phyloP scores from a whole-genome alignment of 768 basidiomycete genomes.

The Mycena galericulata region DNA sequence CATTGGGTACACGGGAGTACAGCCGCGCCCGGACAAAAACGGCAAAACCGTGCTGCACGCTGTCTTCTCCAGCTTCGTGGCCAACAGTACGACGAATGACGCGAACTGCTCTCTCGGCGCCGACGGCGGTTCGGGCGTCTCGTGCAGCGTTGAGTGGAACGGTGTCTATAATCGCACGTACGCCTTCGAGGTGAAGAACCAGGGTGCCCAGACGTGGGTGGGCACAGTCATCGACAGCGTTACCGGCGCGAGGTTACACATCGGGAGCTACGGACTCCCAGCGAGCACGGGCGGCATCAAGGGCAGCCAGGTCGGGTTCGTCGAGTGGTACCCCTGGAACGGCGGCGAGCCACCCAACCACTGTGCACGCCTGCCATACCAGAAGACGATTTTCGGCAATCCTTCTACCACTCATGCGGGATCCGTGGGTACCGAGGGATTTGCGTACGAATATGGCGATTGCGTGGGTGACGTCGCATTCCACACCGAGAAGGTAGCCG shows the following conservation, averaged over 20 bases:
- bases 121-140: no score
- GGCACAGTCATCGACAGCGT: constrained; percentile 13
- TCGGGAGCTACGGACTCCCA: constrained; percentile 22
- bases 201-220: no score
- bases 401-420: constrained; percentile 10
- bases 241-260: constrained; percentile 5
- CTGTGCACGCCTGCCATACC: constrained; percentile 18
- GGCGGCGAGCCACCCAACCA: constrained; percentile 21
- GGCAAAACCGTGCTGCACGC: no score
- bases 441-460: constrained; percentile 21
- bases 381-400: constrained; percentile 19
- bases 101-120: no score
- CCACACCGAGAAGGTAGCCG: neutral
- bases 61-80: no score
- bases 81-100: no score
- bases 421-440: neutral
- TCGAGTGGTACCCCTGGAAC: constrained; percentile 33
- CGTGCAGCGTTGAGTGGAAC: no score
- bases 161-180: no score
- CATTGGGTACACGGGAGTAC: no score
- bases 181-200: no score
- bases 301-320: constrained; percentile 16
- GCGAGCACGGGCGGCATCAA: constrained; percentile 7
- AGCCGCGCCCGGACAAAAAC: no score
- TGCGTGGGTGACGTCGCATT: constrained; percentile 18